Evolutionary conservation across 2,329 filamentous ascomycete species (phyloP).

Genomic region (Phaeosphaeria sp.): DNA sequence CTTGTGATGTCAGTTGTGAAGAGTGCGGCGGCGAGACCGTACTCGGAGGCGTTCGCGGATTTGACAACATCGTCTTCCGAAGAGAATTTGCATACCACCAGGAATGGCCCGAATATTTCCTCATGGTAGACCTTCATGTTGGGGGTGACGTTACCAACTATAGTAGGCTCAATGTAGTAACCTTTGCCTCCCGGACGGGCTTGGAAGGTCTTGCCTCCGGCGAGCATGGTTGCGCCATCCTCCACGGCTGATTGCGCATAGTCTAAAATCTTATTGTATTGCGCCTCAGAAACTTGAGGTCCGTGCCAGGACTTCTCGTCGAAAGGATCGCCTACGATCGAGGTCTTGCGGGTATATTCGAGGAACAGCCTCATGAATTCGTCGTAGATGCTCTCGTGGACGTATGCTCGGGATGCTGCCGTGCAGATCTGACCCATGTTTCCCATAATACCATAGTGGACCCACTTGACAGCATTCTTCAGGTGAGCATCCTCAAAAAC

Average conservation of each 20-base stretch:
- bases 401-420: slow-evolving; percentile 60
- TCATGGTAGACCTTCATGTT: background rate
- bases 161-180: slow-evolving; percentile 4
- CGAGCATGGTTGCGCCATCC: background rate
- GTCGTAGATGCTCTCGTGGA: slow-evolving; percentile 63
- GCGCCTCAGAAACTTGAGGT: slow-evolving; percentile 53
- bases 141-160: background rate
- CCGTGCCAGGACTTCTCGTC: slow-evolving; percentile 52
- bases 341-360: too few species aligned
- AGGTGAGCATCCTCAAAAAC: slow-evolving; percentile 63
- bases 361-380: slow-evolving; percentile 59
- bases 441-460: slow-evolving; percentile 62
- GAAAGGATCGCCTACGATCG: slow-evolving; percentile 43
- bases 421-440: slow-evolving; percentile 65
- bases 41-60: slow-evolving; percentile 40
- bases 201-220: background rate
- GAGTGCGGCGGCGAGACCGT: slow-evolving; percentile 23
- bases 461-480: slow-evolving; percentile 68
- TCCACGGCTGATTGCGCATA: background rate
- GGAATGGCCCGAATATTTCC: slow-evolving; percentile 44
- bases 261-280: slow-evolving; percentile 34
- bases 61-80: slow-evolving; percentile 42
- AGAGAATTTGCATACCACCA: slow-evolving; percentile 36
- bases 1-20: background rate
- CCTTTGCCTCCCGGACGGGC: background rate